Evolutionary conservation across 169 alveolate genomes (phyloP).

Genomic region (Plasmodium adleri): DNA sequence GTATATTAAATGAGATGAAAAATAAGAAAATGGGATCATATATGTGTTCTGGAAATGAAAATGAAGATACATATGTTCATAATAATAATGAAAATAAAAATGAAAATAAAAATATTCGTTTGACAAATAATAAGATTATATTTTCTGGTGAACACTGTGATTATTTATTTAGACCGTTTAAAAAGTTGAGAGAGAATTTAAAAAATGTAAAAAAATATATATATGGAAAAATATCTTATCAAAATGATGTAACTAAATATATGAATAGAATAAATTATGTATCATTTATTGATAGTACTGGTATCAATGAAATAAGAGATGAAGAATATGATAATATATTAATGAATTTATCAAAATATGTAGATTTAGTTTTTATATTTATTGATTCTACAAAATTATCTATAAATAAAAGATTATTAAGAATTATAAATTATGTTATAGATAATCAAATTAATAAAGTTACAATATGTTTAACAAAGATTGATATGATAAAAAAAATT

Average conservation of each 20-base stretch:
- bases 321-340: conserved; percentile 45
- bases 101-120: background rate
- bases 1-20: conserved; percentile 4
- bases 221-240: conserved; percentile 64
- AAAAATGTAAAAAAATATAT: conserved; percentile 44
- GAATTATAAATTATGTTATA: conserved; percentile 48
- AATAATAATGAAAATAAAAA: background rate
- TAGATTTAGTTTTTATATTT: conserved; percentile 46
- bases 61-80: background rate
- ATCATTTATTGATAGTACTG: conserved; percentile 66
- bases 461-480: conserved; percentile 55
- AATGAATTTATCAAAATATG: conserved; percentile 55
- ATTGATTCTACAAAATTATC: conserved; percentile 46
- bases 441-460: conserved; percentile 54
- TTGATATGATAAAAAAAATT: conserved; percentile 27
- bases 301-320: conserved; percentile 29
- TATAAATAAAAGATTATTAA: conserved; percentile 38
- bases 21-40: background rate
- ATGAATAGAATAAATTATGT: conserved; percentile 70
- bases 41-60: background rate
- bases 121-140: conserved; percentile 7
- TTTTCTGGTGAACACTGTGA: conserved; percentile 64
- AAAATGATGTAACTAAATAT: conserved; percentile 49
- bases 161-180: conserved; percentile 47
- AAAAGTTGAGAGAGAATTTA: conserved; percentile 19